Base-by-base conservation (phyloP, 2,329 filamentous ascomycete genomes). In the Aspergillus quadrilineatus region DNA sequence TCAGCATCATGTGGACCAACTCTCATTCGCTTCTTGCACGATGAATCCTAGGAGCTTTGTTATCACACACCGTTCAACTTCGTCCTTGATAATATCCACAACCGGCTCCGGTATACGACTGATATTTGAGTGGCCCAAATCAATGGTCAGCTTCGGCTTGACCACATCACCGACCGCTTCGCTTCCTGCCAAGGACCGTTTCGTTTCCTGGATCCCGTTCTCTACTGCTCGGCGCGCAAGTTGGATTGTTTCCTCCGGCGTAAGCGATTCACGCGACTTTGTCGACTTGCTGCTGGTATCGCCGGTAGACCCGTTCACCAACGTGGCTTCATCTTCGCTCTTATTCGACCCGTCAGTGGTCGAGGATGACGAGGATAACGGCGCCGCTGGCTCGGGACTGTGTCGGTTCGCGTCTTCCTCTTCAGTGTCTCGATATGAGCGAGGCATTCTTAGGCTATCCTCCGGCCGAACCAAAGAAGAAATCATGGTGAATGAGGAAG, bases 31-130 rank as follows among this genome's bases (percentile, higher is more conserved):
- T 30, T 41, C n/a, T 12, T 48, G 39, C 45, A 26, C 22, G 30
- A 26, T 17, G 26, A 36, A 14, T 34, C 34, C 32, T 44, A 48
- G 32, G 50, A 49, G 34, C 4, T 46, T 34, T n/a, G 28, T 26
- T 32, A 30, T 6, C 36, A 64, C 71, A 59, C 65, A 80, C 78
- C 78, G 73, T 68, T 80, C 79, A 45, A 82, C 79, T 61, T 82
- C 79, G 63, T 80, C 73, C 63, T 80, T 80, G 56, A 82, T 78
- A 45, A 80, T 74, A 63, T 80, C 77, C 10, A 81, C 75, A 29
- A 82, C 77, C 36, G 77, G 73, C 53, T 78, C 76, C 1, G 80
- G 80, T 55, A 82, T 76, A 55, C 74, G 72, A 34, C 69, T 72
- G 58, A 82, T 79, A 55, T 75, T 75, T 12, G 76, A 78, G 65